Evolutionary conservation across 208 protist species (phyloP), one percentile per base, ranked within the genome.

Genomic region (Trypanosoma congolense): DNA sequence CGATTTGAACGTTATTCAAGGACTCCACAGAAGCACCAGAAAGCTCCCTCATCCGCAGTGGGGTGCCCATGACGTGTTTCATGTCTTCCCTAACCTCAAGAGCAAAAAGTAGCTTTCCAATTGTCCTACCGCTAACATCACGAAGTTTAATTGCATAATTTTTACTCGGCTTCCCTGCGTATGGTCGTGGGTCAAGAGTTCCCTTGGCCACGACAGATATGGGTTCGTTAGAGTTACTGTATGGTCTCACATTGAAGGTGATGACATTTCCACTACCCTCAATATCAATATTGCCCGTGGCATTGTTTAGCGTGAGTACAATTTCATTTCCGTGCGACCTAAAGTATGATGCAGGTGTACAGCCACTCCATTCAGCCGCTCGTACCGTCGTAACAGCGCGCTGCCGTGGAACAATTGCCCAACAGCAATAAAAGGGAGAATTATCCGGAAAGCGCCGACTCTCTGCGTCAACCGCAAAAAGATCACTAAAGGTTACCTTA

Each of bases 81-180:
- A 46, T 45, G 21, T 61, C 51, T 16, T 86, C 76, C 28, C 65
- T 55, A 60, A 77, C 77, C 25, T 80, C 52, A 0, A 95, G 49
- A 0, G 77, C 63, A 54, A 95, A 89, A 43, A 92, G 65, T 4
- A 95, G 77, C 42, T 83, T 87, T 3, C 88, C 88, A 1, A 89
- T 75, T 5, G 85, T 76, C 46, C 83, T 63, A 0, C 74, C 72
- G 0, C 57, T 56, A 0, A 77, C 82, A 49, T 87, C 80, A 9
- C 83, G 78, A 46, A 95, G 56, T 58, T 89, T 92, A 53, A 95
- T 84, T n/a, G 83, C 77, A 61, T 95, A 95, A 61, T 84, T 89
- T 53, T 87, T 92, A 36, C 59, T 63, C 5, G 81, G 73, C 57
- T 80, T 80, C 10, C 77, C 81, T 55, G 76, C 51, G 58, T 79